Base-by-base conservation (phyloP, 1,139 yeast genomes). In the Saccharomyces hybrid region DNA sequence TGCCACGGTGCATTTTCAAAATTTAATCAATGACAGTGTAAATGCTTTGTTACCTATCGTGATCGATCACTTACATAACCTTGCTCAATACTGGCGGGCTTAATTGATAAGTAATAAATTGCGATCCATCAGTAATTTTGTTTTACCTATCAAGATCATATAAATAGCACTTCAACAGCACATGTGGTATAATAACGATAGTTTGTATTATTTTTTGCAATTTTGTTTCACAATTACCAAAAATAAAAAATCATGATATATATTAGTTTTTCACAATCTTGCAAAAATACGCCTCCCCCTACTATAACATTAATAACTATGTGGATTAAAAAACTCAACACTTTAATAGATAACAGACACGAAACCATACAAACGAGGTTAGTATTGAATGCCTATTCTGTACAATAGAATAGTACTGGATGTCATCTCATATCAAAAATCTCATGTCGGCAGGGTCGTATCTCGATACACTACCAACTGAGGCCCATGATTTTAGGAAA, bases 41-140 rank as follows among this genome's bases (percentile, higher is more conserved):
- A 88, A 82, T 68, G 99, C 99, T 0, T 81, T 93, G 56, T 72
- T 91, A 60, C 99, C 99, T 0, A 91, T 91, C 66, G 96, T 95
- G 11, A 93, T 95, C 57, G 99, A 95, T 67, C 80, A 97, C 60
- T 74, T 95, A 54, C 99, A 95, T 70, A 89, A 91, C 73, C 78
- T 95, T 69, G 97, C 99, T 0, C 99, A 95, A 68, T 95, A 95
- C 68, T 93, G 99, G 99, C 74, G 98, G 59, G 91, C 97, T 0
- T 91, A 67, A 69, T 16, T 8, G 12, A 38, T 2, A 38, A 42
- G 34, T 32, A 34, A 14, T 34, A 29, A 24, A 19, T 21, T 26
- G 16, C 19, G 16, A 24, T 9, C 5, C 16, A 44, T 24, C 11
- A 24, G 6, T 31, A 9, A 12, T 4, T 12, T 38, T 11, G 31